Percentiles rank a stretch among this genome's conserved stretches.
Conservation (phyloP, 2,329 filamentous ascomycete genomes). For the Hypoxylon sp. region DNA sequence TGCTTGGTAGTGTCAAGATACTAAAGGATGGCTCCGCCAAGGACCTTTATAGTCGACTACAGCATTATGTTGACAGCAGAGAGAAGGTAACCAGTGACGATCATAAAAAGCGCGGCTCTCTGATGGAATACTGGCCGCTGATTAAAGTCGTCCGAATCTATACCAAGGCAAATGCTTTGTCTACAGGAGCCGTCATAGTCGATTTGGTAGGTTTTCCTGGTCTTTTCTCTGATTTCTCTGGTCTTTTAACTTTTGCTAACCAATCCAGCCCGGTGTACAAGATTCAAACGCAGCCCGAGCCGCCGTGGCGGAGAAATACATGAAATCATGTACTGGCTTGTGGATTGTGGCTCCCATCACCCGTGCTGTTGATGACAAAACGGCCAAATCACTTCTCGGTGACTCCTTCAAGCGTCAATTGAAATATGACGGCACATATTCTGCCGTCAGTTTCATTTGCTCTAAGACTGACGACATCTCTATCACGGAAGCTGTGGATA, state of each 20-base stretch:
- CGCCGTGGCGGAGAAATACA: slow-evolving; percentile 68
- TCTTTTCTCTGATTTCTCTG: neutral
- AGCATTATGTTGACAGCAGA: slow-evolving; percentile 53
- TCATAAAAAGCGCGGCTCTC: slow-evolving; percentile 26
- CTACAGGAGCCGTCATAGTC: slow-evolving; percentile 57
- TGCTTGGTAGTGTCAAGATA: slow-evolving; percentile 49
- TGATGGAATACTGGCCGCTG: slow-evolving; percentile 51
- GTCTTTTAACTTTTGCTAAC: slow-evolving; percentile 31
- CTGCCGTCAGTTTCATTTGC: slow-evolving; percentile 67
- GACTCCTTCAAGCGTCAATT: slow-evolving; percentile 72
- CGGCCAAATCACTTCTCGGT: slow-evolving; percentile 69
- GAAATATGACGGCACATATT: slow-evolving; percentile 70
- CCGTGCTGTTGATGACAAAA: slow-evolving; percentile 73
- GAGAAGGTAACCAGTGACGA: slow-evolving; percentile 47
- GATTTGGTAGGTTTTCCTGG: slow-evolving; percentile 48
- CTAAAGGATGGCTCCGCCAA: slow-evolving; percentile 44
- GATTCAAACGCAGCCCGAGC: slow-evolving; percentile 71
- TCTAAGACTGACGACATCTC: slow-evolving; percentile 69
- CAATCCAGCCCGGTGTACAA: slow-evolving; percentile 62
- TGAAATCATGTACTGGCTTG: slow-evolving; percentile 70
- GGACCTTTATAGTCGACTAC: slow-evolving; percentile 47
- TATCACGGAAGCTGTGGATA: slow-evolving; percentile 55
- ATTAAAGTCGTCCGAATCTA: slow-evolving; percentile 51
- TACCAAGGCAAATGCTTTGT: slow-evolving; percentile 55
- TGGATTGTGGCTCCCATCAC: slow-evolving; percentile 76